Conservation (phyloP, 768 basidiomycete species). For the Collybia nuda region DNA sequence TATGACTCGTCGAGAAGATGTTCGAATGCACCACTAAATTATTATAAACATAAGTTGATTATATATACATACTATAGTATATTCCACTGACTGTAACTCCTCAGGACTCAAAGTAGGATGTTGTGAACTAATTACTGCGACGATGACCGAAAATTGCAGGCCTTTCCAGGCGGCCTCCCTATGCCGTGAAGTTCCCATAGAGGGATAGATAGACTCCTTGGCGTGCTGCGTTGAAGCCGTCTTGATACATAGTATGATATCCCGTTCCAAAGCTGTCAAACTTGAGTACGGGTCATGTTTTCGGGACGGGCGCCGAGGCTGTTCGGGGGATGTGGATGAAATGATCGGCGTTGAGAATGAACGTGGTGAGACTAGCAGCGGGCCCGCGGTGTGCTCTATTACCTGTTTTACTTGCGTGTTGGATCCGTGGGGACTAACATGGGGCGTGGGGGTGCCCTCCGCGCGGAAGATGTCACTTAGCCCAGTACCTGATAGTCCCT, state of each 20-base stretch:
- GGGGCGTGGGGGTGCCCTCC: too few relatives aligned
- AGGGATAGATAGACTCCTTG: conserved; percentile 2
- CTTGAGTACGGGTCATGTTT: conserved; percentile 18
- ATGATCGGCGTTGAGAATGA: neutral
- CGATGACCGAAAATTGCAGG: conserved; percentile 11
- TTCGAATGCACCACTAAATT: too few relatives aligned
- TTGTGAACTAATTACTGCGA: conserved; percentile 1
- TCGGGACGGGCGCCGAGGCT: neutral
- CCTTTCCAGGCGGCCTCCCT: conserved; percentile 9
- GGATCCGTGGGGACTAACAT: too few relatives aligned
- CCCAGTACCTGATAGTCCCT: too few relatives aligned
- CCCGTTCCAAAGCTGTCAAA: conserved; percentile 17
- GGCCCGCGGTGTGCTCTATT: too few relatives aligned
- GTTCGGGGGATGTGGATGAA: neutral
- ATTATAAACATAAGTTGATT: too few relatives aligned
- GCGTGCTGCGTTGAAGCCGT: neutral
- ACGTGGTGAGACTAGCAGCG: too few relatives aligned
- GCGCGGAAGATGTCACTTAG: too few relatives aligned
- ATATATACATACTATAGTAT: too few relatives aligned
- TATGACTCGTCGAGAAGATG: conserved; percentile 19
- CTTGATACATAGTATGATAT: conserved; percentile 19
- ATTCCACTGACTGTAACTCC: conserved; percentile 11
- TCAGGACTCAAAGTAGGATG: neutral
- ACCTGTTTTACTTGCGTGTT: too few relatives aligned
- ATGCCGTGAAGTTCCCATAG: neutral